Conservation (phyloP, 129 eudicot genomes). For the Helianthus tuberosus region DNA sequence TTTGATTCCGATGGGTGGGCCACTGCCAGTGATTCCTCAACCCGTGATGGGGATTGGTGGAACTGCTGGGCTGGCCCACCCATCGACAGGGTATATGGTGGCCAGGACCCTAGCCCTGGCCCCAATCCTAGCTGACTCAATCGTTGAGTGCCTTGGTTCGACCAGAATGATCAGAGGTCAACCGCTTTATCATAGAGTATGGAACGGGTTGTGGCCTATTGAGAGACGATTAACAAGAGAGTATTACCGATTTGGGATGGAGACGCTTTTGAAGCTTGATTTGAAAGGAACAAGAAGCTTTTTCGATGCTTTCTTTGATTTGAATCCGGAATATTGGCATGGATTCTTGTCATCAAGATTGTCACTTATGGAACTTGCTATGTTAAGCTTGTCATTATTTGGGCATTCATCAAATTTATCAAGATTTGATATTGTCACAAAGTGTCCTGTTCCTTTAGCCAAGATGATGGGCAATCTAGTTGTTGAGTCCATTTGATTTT, state of each 20-base stretch:
- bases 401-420: conserved; percentile 59
- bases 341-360: conserved; percentile 79
- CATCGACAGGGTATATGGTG: conserved; percentile 85
- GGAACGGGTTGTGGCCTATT: conserved; percentile 81
- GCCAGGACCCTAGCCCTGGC: conserved; percentile 61
- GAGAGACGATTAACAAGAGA: conserved; percentile 63
- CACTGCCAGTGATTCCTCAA: conserved; percentile 72
- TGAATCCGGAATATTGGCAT: conserved; percentile 76
- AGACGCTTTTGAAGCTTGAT: conserved; percentile 81
- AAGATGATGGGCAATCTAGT: conserved; percentile 75
- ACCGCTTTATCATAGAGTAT: conserved; percentile 52
- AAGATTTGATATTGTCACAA: conserved; percentile 62
- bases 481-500: conserved; percentile 58
- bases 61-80: conserved; percentile 75
- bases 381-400: conserved; percentile 59
- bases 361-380: conserved; percentile 59
- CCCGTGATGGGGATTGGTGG: conserved; percentile 76
- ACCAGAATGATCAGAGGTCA: conserved; percentile 74
- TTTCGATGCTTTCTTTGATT: conserved; percentile 74
- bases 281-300: conserved; percentile 66
- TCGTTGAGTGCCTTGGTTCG: conserved; percentile 78
- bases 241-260: conserved; percentile 78
- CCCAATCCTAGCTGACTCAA: conserved; percentile 50
- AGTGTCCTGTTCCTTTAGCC: conserved; percentile 74
- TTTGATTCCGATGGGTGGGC: conserved; percentile 89